phyloP scores from a whole-genome alignment of 2,329 filamentous ascomycete genomes.

The Drechslerella stenobrocha region DNA sequence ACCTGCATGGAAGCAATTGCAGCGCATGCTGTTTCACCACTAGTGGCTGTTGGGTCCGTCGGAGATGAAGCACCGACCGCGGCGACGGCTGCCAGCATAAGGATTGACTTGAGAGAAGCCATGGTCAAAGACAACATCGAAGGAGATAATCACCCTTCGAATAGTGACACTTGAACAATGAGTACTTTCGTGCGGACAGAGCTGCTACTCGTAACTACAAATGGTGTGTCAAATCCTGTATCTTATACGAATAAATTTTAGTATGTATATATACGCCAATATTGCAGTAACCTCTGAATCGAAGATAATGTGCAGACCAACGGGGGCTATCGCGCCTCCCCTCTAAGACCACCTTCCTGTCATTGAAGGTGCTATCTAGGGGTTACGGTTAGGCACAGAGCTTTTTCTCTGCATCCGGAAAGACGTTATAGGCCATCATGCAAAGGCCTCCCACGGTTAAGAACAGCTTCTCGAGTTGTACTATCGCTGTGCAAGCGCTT shows the following conservation, averaged over 20 bases:
- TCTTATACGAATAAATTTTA: no score
- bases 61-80: slow-evolving; percentile 17
- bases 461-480: slow-evolving; percentile 19
- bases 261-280: no score
- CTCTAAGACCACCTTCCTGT: slow-evolving; percentile 28
- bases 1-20: slow-evolving; percentile 38
- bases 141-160: no score
- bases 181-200: no score
- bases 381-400: slow-evolving; percentile 7
- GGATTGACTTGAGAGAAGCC: slow-evolving; percentile 29
- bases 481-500: background rate
- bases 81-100: slow-evolving; percentile 37
- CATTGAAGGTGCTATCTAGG: slow-evolving; percentile 30
- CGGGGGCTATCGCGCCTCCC: slow-evolving; percentile 3
- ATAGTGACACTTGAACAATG: no score
- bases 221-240: no score
- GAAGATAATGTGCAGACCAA: no score
- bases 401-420: slow-evolving; percentile 31
- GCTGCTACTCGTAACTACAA: no score
- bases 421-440: slow-evolving; percentile 14
- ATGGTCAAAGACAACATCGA: slow-evolving; percentile 15
- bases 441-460: background rate
- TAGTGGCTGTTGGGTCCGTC: slow-evolving; percentile 15
- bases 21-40: slow-evolving; percentile 36
- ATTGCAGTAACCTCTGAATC: no score